Evolutionary conservation across 1,139 yeast genomes (phyloP), one percentile per base, ranked within the genome.

Genomic region (Lodderomyces jiufengensis): DNA sequence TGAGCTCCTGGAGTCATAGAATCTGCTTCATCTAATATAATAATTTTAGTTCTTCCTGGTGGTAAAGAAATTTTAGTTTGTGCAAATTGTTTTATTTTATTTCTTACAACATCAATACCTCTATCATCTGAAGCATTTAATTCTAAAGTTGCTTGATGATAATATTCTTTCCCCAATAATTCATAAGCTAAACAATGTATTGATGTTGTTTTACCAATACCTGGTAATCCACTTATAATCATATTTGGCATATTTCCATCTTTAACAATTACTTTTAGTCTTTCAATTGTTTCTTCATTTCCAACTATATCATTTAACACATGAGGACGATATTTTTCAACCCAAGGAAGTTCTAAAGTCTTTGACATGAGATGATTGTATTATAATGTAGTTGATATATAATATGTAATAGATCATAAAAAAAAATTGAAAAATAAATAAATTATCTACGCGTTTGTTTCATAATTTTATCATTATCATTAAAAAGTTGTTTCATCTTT

Each of bases 1-100:
- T 92, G 99, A 1, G 98, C 98, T 32, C 95, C 97, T 0, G 97
- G 90, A 0, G 98, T 92, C 90, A 92, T 86, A n/a, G 95, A 84
- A 56, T 92, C 97, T 0, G 97, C 97, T 59, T 90, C 97, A 59
- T 90, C 97, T 44, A 90, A 64, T 37, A 90, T 88, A 45, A 92
- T 76, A 42, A 92, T 85, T 69, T 92, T 92, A 54, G 92, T 97
- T 49, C 72, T 57, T 9, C 75, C 75, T 9, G 70, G 69, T 3
- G 76, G 76, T 43, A 70, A 57, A 57, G 53, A 63, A 39, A 70
- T 92, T 55, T 86, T 90, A 49, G 92, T 90, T 55, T 90, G 97
- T 3, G 76, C 76, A 61, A 70, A 70, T 44, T 66, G 73, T 46
- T 70, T 70, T 52, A 70, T 70, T 42, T 69, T 66, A 43, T 66